These are phyloP conservation scores for Zhuliangozyma parablackwelliae DNA, from an alignment of 1,139 yeast genomes.

Conservation along the genomic window DNA sequence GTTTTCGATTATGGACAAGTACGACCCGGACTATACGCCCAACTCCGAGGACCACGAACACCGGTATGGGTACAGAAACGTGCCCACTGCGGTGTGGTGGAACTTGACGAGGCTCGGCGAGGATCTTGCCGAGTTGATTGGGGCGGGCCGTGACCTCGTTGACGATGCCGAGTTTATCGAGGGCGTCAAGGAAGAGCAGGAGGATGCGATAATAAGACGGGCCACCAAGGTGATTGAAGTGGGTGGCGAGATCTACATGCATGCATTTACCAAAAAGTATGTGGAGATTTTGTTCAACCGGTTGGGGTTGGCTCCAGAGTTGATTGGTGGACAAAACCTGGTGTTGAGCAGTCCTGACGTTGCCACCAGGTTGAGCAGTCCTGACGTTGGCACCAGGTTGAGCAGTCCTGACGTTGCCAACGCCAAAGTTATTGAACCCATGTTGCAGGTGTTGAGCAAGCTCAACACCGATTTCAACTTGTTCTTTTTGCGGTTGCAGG, in stretches of 20 bases:
- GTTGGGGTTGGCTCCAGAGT: slow-evolving; percentile 53
- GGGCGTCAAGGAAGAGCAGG: slow-evolving; percentile 44
- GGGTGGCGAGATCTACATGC: slow-evolving; percentile 64
- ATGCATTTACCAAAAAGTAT: slow-evolving; percentile 56
- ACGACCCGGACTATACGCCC: slow-evolving; percentile 78
- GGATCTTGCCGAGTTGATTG: slow-evolving; percentile 74
- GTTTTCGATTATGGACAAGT: slow-evolving; percentile 82
- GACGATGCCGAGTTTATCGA: slow-evolving; percentile 34
- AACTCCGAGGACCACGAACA: slow-evolving; percentile 77
- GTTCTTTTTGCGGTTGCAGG: slow-evolving; percentile 66
- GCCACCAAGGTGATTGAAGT: slow-evolving; percentile 64
- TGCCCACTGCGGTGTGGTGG: slow-evolving; percentile 93
- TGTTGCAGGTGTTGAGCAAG: slow-evolving; percentile 58
- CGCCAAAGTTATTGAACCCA: slow-evolving; percentile 51
- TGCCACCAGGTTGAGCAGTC: too few relatives aligned
- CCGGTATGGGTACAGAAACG: slow-evolving; percentile 75
- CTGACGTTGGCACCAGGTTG: slow-evolving; percentile 29
- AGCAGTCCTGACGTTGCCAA: slow-evolving; percentile 26
- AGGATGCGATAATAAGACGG: slow-evolving; percentile 48
- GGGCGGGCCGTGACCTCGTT: slow-evolving; percentile 54
- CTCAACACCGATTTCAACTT: slow-evolving; percentile 75
- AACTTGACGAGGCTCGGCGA: slow-evolving; percentile 84
- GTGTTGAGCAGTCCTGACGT: slow-evolving; percentile 14
- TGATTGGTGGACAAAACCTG: slow-evolving; percentile 18
- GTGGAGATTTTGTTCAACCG: slow-evolving; percentile 58